phyloP scores from a whole-genome alignment of 2,329 filamentous ascomycete genomes.

The Monosporascus sp. region DNA sequence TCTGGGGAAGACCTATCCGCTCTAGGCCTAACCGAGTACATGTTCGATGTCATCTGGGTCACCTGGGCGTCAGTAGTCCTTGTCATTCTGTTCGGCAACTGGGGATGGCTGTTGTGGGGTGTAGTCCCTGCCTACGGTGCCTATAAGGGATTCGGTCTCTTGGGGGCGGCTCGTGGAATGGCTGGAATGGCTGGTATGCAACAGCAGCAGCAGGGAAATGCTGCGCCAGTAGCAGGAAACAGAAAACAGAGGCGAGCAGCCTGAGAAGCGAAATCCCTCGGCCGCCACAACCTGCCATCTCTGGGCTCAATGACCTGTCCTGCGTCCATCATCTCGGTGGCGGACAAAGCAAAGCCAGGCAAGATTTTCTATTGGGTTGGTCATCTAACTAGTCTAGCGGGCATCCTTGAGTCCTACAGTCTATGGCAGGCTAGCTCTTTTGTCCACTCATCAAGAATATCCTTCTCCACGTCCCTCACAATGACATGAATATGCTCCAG shows the following conservation, averaged over 20 bases:
- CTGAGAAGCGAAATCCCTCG: slow-evolving; percentile 20
- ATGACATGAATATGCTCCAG: slow-evolving; percentile 87
- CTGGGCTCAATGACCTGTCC: no score
- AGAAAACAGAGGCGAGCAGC: slow-evolving; percentile 51
- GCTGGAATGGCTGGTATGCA: slow-evolving; percentile 47
- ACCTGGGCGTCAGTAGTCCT: slow-evolving; percentile 73
- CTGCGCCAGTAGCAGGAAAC: slow-evolving; percentile 39
- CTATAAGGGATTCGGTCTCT: slow-evolving; percentile 48
- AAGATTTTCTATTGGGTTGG: background rate
- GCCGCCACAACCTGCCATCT: no score
- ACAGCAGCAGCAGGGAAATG: slow-evolving; percentile 28
- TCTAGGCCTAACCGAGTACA: slow-evolving; percentile 87
- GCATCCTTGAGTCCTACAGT: slow-evolving; percentile 10
- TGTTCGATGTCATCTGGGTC: slow-evolving; percentile 96
- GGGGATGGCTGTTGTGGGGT: slow-evolving; percentile 56
- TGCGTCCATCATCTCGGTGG: no score
- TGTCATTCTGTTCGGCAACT: slow-evolving; percentile 77
- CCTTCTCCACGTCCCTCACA: slow-evolving; percentile 49
- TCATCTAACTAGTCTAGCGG: background rate
- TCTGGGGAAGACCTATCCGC: slow-evolving; percentile 85
- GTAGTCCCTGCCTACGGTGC: slow-evolving; percentile 50
- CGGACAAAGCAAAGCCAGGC: no score
- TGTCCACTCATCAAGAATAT: slow-evolving; percentile 50
- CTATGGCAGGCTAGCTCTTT: slow-evolving; percentile 36
- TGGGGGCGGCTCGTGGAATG: slow-evolving; percentile 51